Evolutionary conservation across 163 green algal genomes (phyloP), one percentile per base, ranked within the genome.

Genomic region (Volvox carteri): DNA sequence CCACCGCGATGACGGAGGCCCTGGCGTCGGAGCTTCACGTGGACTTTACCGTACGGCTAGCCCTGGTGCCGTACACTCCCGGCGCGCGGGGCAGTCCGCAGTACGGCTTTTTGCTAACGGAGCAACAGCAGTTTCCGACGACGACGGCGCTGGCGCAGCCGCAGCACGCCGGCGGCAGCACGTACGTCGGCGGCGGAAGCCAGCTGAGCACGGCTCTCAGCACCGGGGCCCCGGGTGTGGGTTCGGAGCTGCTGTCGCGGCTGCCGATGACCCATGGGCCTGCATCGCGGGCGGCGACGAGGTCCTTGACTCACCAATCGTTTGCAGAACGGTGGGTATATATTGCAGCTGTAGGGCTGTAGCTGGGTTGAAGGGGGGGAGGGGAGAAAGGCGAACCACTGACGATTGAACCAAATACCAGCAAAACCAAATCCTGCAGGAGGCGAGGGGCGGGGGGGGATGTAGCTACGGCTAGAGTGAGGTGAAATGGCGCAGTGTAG

Each of bases 71-170:
- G 65, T 56, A 87, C 30, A 19, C 25, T 42, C 9, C 30, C 12
- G 41, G 48, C 50, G 33, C 21, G 50, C 75, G 50, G 19, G n/a
- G 39, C 42, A 28, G 16, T 4, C 28, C 65, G 35, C 65, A 73
- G 44, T 72, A 73, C 65, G 81, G 81, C 46, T 87, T 87, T 39
- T 54, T 87, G 33, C 81, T 87, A 21, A 87, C 67, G 44, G 81
- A 87, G 62, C 46, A 72, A 46, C 46, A 37, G 41, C 58, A 73
- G 70, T 4, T n/a, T n/a, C n/a, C n/a, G n/a, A n/a, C n/a, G 30
- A n/a, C 28, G 73, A 65, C 44, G 44, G n/a, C 44, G 73, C 7
- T 33, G 23, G 42, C 73, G 44, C 39, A 78, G 14, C 9, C 48
- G 35, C 67, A 28, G 39, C 5, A 37, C 70, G 41, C 25, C 60